phyloP scores from a whole-genome alignment of 352 stramenopile species.

The Halophytophthora batemanensis region DNA sequence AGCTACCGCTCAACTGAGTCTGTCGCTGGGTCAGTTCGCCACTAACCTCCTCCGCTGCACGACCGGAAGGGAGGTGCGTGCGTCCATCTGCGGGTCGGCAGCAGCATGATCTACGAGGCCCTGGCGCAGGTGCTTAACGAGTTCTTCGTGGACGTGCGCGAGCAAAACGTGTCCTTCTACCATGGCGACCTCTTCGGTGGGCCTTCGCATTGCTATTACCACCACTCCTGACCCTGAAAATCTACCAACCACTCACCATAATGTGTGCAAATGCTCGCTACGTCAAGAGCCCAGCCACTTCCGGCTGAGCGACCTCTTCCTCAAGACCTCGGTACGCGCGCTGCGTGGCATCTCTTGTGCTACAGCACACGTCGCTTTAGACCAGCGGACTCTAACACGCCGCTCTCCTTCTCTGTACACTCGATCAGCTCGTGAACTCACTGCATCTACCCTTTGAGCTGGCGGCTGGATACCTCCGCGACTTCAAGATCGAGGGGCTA shows the following conservation, averaged over 20 bases:
- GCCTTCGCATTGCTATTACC: no score
- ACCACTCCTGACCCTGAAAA: no score
- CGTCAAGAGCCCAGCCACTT: conserved; percentile 64
- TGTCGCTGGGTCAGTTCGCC: no score
- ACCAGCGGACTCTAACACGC: not conserved
- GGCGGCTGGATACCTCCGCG: conserved; percentile 59
- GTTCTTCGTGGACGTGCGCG: conserved; percentile 61
- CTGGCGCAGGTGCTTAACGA: conserved; percentile 55
- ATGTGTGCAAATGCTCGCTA: no score
- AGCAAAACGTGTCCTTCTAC: conserved; percentile 59
- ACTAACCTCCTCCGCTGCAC: not conserved
- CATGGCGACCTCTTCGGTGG: conserved; percentile 72
- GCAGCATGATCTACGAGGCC: conserved; percentile 50
- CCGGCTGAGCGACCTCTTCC: conserved; percentile 53
- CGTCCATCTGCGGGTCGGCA: not conserved
- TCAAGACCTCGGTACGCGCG: conserved; percentile 47
- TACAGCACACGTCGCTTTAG: not conserved
- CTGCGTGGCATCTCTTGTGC: not conserved
- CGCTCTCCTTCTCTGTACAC: not conserved
- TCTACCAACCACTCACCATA: no score
- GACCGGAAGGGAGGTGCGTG: conserved; percentile 3
- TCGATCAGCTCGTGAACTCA: conserved; percentile 48
- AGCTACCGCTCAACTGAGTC: not conserved
- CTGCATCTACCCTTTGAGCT: conserved; percentile 68
- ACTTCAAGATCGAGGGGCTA: conserved; percentile 61